phyloP scores from a whole-genome alignment of 306 rosid species.

The Vigna reflexopilosa region DNA sequence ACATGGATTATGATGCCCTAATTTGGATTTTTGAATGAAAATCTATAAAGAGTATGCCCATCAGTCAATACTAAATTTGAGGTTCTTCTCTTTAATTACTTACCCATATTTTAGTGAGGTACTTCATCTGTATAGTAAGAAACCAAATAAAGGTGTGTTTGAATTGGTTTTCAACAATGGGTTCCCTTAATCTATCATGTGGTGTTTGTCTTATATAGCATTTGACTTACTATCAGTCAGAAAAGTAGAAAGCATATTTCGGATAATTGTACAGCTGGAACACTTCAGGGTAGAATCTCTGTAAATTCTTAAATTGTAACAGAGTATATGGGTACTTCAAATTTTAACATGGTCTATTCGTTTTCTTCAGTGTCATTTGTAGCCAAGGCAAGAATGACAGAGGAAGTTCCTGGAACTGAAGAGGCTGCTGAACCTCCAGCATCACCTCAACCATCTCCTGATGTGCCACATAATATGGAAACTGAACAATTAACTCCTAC shows the following conservation, averaged over 20 bases:
- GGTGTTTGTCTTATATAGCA: slow-evolving; percentile 16
- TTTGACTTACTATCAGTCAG: slow-evolving; percentile 8
- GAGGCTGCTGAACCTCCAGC: slow-evolving; percentile 45
- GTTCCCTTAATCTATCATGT: background rate
- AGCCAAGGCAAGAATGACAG: slow-evolving; percentile 48
- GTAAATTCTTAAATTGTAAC: background rate
- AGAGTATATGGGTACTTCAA: background rate
- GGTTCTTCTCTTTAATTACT: background rate
- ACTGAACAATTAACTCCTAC: slow-evolving; percentile 44
- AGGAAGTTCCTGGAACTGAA: slow-evolving; percentile 36
- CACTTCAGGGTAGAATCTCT: slow-evolving; percentile 6
- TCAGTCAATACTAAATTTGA: background rate
- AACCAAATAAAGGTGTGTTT: slow-evolving; percentile 16
- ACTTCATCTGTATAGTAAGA: background rate
- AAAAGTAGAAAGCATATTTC: slow-evolving; percentile 19
- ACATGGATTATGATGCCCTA: slow-evolving; percentile 3
- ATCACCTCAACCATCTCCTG: slow-evolving; percentile 52
- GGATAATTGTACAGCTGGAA: slow-evolving; percentile 18
- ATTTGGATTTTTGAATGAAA: background rate
- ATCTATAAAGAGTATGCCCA: background rate
- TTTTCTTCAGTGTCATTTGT: slow-evolving; percentile 28
- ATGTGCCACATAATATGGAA: slow-evolving; percentile 41
- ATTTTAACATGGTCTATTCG: slow-evolving; percentile 22
- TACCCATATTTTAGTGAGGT: background rate
- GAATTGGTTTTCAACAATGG: background rate